phyloP scores from a whole-genome alignment of 352 stramenopile species.

The Phytophthora syringae region DNA sequence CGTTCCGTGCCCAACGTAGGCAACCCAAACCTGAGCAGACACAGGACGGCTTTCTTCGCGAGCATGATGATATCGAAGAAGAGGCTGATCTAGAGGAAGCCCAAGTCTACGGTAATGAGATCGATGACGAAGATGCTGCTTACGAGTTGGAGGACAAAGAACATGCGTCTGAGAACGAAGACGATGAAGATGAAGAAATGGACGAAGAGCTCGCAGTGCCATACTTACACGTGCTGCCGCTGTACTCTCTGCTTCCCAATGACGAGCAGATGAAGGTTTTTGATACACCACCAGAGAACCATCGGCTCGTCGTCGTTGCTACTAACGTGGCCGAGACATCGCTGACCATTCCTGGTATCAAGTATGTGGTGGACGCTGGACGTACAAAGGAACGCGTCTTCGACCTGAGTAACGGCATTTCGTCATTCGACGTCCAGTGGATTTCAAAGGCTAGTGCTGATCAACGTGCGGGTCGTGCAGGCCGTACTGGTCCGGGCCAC shows the following conservation, averaged over 20 bases:
- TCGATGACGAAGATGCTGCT: constrained; percentile 46
- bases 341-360: constrained; percentile 95
- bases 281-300: constrained; percentile 84
- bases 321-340: constrained; percentile 99
- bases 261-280: constrained; percentile 95
- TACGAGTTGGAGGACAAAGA: constrained; percentile 61
- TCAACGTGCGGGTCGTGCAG: constrained; percentile 95
- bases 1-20: constrained; percentile 29
- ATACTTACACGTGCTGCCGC: constrained; percentile 93
- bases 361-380: constrained; percentile 98
- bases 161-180: constrained; percentile 46
- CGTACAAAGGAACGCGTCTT: constrained; percentile 97
- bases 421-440: constrained; percentile 94
- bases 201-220: constrained; percentile 66
- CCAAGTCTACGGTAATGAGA: constrained; percentile 62
- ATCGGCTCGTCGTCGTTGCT: constrained; percentile 95
- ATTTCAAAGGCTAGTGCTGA: constrained; percentile 88
- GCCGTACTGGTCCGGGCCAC: constrained; percentile 95
- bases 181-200: constrained; percentile 83
- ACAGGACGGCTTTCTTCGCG: constrained; percentile 62
- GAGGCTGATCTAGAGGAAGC: constrained; percentile 76
- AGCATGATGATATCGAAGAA: constrained; percentile 88
- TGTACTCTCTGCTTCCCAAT: constrained; percentile 97
- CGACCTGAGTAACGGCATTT: constrained; percentile 91
- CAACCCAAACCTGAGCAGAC: constrained; percentile 15